These are phyloP conservation scores for Sanghuangporus baumii DNA, from an alignment of 1,284 basidiomycete genomes.

Conservation along the genomic window DNA sequence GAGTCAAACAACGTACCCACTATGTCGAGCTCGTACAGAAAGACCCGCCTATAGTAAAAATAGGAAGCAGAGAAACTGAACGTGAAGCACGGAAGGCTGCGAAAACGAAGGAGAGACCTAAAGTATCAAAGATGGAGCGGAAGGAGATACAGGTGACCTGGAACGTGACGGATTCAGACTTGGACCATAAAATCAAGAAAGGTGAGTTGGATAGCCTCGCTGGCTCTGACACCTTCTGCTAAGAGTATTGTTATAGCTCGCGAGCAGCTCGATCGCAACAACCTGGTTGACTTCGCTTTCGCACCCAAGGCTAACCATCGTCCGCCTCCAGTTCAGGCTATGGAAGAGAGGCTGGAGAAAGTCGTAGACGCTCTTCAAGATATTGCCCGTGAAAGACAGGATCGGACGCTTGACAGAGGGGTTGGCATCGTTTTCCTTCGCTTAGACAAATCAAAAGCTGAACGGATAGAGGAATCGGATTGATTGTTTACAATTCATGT, in stretches of 20 bases:
- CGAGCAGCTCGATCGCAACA: slow-evolving; percentile 54
- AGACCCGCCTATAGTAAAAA: slow-evolving; percentile 47
- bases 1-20: slow-evolving; percentile 33
- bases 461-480: neutral
- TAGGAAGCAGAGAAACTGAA: slow-evolving; percentile 36
- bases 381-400: slow-evolving; percentile 47
- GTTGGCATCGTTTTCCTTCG: slow-evolving; percentile 40
- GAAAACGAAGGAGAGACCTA: slow-evolving; percentile 26
- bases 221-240: neutral
- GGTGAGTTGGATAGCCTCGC: neutral
- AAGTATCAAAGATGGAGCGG: slow-evolving; percentile 32
- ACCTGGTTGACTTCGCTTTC: slow-evolving; percentile 54
- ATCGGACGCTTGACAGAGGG: slow-evolving; percentile 32
- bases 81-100: slow-evolving; percentile 31
- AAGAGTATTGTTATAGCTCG: slow-evolving; percentile 26
- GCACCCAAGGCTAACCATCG: slow-evolving; percentile 40
- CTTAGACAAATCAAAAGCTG: slow-evolving; percentile 1
- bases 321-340: slow-evolving; percentile 27
- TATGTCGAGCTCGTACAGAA: slow-evolving; percentile 48
- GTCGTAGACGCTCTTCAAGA: slow-evolving; percentile 37
- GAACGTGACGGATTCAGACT: slow-evolving; percentile 53
- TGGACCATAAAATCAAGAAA: slow-evolving; percentile 63
- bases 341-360: slow-evolving; percentile 37
- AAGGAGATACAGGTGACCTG: slow-evolving; percentile 78
- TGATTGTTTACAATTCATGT: neutral